Evolutionary conservation across 495 filamentous ascomycete genomes (phyloP).

Genomic region (Lasiosphaeria ovina): DNA sequence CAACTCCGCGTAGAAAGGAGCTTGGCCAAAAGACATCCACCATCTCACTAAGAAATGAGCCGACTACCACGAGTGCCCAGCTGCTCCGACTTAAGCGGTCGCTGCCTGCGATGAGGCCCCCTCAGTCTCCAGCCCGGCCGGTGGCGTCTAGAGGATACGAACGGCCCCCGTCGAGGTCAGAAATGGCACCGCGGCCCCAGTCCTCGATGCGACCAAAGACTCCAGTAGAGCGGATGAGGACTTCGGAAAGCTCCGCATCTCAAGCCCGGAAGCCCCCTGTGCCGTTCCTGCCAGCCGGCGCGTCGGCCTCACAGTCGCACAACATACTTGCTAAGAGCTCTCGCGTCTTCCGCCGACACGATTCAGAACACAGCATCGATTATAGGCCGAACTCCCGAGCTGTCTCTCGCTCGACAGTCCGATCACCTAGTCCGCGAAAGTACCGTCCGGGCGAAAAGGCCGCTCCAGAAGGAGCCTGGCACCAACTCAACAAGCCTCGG

Average conservation of each 20-base stretch:
- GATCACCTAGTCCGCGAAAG: constrained; percentile 56
- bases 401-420: constrained; percentile 53
- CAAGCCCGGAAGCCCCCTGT: constrained; percentile 56
- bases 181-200: constrained; percentile 34
- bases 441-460: constrained; percentile 37
- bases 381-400: constrained; percentile 53
- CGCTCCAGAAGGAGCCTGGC: constrained; percentile 41
- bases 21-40: constrained; percentile 56
- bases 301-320: constrained; percentile 71
- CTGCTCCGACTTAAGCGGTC: constrained; percentile 83
- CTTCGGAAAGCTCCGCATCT: constrained; percentile 52
- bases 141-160: constrained; percentile 45
- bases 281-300: constrained; percentile 81
- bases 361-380: constrained; percentile 62
- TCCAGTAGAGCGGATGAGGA: constrained; percentile 61
- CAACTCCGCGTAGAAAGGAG: constrained; percentile 59
- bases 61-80: constrained; percentile 69
- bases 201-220: constrained; percentile 64
- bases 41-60: constrained; percentile 52
- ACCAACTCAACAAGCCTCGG: constrained; percentile 69
- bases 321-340: constrained; percentile 70
- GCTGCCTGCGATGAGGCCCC: constrained; percentile 70
- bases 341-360: constrained; percentile 68
- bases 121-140: constrained; percentile 44
- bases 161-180: constrained; percentile 48